Percentiles rank a stretch among this genome's conserved stretches.
These are phyloP conservation scores for Arxiozyma telluris DNA, from an alignment of 1,139 yeast species.

Conservation along the genomic window DNA sequence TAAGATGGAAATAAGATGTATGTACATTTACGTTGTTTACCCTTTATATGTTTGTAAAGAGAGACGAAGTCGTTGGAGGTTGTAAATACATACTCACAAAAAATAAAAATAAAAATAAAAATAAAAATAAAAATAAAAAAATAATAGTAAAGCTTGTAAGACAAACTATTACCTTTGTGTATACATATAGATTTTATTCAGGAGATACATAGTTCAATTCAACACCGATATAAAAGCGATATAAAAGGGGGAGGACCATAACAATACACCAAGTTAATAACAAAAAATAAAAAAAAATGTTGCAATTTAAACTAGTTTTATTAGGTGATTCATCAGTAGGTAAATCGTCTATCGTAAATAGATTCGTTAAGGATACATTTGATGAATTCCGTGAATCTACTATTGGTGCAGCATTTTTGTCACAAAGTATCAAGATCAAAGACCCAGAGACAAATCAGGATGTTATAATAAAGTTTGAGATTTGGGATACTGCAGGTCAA, in stretches of 20 bases:
- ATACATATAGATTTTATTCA: no score
- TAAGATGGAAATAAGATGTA: no score
- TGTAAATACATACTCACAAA: no score
- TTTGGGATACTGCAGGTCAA: conserved; percentile 89
- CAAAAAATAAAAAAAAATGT: conserved; percentile 13
- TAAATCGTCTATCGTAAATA: conserved; percentile 77
- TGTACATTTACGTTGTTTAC: no score
- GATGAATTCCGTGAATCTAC: conserved; percentile 93
- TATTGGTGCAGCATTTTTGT: conserved; percentile 93
- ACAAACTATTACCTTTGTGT: no score
- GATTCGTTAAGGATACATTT: conserved; percentile 91
- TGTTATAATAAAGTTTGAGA: conserved; percentile 63
- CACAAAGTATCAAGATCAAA: conserved; percentile 65
- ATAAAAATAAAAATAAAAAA: no score
- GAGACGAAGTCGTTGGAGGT: no score
- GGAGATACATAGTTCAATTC: neutral
- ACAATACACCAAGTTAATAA: neutral
- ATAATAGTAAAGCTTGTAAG: no score
- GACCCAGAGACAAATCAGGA: conserved; percentile 20
- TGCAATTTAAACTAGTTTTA: conserved; percentile 75
- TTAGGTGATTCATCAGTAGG: conserved; percentile 97
- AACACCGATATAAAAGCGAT: neutral
- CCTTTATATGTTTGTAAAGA: no score
- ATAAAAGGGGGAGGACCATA: neutral
- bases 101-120: no score